Evolutionary conservation across 768 basidiomycete genomes (phyloP).

Genomic region (Sistotremastrum suecicum): DNA sequence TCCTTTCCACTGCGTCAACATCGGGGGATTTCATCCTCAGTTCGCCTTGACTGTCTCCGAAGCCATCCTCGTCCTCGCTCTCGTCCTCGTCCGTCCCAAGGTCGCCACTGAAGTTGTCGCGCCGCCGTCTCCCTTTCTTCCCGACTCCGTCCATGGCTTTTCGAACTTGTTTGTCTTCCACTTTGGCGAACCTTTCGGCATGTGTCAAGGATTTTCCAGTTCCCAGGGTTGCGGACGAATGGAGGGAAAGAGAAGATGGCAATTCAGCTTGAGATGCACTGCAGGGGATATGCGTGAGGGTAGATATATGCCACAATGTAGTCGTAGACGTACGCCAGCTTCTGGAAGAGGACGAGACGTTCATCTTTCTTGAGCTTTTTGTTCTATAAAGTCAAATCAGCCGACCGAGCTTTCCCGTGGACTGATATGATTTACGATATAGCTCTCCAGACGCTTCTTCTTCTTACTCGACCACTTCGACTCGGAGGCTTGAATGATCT

Average conservation of each 20-base stretch:
- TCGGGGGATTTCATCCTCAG: constrained; percentile 8
- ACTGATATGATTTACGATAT: constrained; percentile 49
- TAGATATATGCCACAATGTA: constrained; percentile 9
- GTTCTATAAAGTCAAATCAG: constrained; percentile 34
- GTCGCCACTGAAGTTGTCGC: constrained; percentile 12
- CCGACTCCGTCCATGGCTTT: constrained; percentile 33
- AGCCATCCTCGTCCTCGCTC: constrained; percentile 12
- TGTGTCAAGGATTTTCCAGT: constrained; percentile 53
- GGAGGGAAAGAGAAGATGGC: constrained; percentile 40
- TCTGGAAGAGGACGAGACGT: constrained; percentile 59
- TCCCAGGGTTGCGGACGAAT: constrained; percentile 75
- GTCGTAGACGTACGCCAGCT: constrained; percentile 50
- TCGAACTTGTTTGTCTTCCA: constrained; percentile 45
- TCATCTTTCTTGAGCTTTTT: constrained; percentile 91
- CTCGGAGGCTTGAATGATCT: constrained; percentile 28
- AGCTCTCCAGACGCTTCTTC: constrained; percentile 81
- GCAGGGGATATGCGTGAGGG: constrained; percentile 11
- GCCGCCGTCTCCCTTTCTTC: constrained; percentile 35
- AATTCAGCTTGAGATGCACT: constrained; percentile 69
- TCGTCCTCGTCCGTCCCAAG: constrained; percentile 17
- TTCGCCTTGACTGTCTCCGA: constrained; percentile 20
- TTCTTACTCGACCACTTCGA: constrained; percentile 74
- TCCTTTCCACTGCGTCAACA: constrained; percentile 11
- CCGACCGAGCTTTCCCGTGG: not conserved
- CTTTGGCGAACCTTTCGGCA: constrained; percentile 40